These are phyloP conservation scores for Melampsora abietis-canadensis DNA, from an alignment of 1,284 basidiomycete species.

Conservation along the genomic window DNA sequence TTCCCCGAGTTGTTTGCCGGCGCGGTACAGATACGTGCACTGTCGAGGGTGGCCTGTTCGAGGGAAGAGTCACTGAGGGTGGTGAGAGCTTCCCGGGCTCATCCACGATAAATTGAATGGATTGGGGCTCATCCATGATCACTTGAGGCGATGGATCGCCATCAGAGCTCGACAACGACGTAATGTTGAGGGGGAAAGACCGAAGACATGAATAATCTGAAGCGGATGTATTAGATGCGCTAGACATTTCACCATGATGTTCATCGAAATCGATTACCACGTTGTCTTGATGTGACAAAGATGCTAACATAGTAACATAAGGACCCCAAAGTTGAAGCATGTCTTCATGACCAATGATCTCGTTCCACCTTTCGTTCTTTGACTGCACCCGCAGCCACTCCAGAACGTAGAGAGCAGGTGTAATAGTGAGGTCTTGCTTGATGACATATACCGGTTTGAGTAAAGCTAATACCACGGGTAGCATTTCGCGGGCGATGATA, in stretches of 20 bases:
- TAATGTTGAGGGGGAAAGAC: slow-evolving; percentile 27
- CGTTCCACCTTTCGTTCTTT: slow-evolving; percentile 37
- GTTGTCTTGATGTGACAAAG: slow-evolving; percentile 18
- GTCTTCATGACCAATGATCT: slow-evolving; percentile 34
- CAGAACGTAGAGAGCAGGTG: slow-evolving; percentile 28
- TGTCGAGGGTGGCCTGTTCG: no score
- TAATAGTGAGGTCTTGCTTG: slow-evolving; percentile 8
- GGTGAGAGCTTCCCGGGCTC: no score
- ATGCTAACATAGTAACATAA: slow-evolving; percentile 35
- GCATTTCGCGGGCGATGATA: slow-evolving; percentile 27
- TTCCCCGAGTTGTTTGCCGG: background rate
- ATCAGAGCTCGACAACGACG: background rate
- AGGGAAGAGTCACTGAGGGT: no score
- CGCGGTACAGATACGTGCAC: background rate
- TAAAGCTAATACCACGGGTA: slow-evolving; percentile 29
- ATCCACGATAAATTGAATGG: background rate
- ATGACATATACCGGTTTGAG: slow-evolving; percentile 35
- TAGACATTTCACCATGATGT: background rate
- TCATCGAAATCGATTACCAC: background rate
- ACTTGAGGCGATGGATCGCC: background rate
- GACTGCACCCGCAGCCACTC: slow-evolving; percentile 39
- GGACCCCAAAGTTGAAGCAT: slow-evolving; percentile 30
- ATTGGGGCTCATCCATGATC: background rate
- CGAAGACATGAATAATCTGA: slow-evolving; percentile 21
- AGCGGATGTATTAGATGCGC: background rate